Evolutionary conservation across 768 basidiomycete species (phyloP).

Genomic region (Serpula lacrymans): DNA sequence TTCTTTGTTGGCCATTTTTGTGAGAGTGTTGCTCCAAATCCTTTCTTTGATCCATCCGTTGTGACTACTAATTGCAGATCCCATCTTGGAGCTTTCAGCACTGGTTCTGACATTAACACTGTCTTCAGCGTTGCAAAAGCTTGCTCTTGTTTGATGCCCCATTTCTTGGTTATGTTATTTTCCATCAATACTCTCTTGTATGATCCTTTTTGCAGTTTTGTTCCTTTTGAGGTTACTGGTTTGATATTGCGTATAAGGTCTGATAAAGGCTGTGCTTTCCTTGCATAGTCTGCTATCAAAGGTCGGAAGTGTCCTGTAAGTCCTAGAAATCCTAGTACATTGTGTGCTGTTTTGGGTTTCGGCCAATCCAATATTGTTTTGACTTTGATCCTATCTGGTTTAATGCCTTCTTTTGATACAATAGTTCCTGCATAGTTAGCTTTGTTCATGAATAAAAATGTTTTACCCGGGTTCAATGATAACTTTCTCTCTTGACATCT

Average conservation of each 20-base stretch:
- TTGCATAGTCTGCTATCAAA: conserved; percentile 33
- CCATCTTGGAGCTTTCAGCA: conserved; percentile 24
- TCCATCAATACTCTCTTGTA: too few relatives aligned
- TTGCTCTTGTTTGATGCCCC: conserved; percentile 9
- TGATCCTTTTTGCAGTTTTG: too few relatives aligned
- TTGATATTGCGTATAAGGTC: too few relatives aligned
- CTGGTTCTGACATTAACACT: conserved; percentile 28
- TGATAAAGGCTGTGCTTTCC: conserved; percentile 25
- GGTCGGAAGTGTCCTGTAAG: conserved; percentile 32
- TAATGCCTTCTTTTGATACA: conserved; percentile 31
- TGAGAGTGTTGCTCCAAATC: conserved; percentile 27
- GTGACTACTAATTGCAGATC: conserved; percentile 35
- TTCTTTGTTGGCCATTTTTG: conserved; percentile 36
- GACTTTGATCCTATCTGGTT: conserved; percentile 34
- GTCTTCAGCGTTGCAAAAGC: conserved; percentile 28
- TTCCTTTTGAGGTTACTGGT: too few relatives aligned
- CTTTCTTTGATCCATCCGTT: conserved; percentile 30
- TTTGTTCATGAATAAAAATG: conserved; percentile 14
- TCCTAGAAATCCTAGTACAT: conserved; percentile 33
- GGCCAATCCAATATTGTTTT: conserved; percentile 34
- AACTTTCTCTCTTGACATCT: too few relatives aligned
- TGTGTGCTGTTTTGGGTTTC: conserved; percentile 21
- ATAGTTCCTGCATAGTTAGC: conserved; percentile 33
- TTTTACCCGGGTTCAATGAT: too few relatives aligned
- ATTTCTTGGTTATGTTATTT: background rate